Percentiles rank a stretch among this genome's conserved stretches.
Evolutionary conservation across 2,329 filamentous ascomycete genomes (phyloP).

Genomic region (Tympanopsis confertula): DNA sequence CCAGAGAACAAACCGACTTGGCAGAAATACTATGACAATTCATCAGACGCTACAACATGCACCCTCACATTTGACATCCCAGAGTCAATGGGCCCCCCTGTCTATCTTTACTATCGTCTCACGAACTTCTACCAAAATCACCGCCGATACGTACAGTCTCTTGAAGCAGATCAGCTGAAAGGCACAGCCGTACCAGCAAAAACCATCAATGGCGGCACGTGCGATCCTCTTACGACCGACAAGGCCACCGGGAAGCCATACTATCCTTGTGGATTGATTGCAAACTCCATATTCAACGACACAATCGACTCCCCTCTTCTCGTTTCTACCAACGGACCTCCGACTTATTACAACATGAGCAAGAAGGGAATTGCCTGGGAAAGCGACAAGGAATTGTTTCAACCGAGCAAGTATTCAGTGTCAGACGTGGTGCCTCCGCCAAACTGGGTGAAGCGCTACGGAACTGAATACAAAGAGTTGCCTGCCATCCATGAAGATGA

Average conservation of each 20-base stretch:
- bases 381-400: slow-evolving; percentile 73
- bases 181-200: slow-evolving; percentile 50
- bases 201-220: slow-evolving; percentile 58
- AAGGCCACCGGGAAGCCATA: slow-evolving; percentile 51
- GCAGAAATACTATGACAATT: slow-evolving; percentile 16
- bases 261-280: slow-evolving; percentile 91
- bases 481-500: slow-evolving; percentile 68
- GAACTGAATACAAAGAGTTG: slow-evolving; percentile 51
- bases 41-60: slow-evolving; percentile 43
- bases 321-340: slow-evolving; percentile 34
- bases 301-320: slow-evolving; percentile 60
- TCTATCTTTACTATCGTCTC: slow-evolving; percentile 88
- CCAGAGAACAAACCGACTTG: slow-evolving; percentile 44
- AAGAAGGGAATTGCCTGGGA: slow-evolving; percentile 72
- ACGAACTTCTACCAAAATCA: slow-evolving; percentile 99
- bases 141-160: slow-evolving; percentile 84
- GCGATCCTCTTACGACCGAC: slow-evolving; percentile 58
- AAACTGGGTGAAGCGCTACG: slow-evolving; percentile 69
- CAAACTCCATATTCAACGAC: slow-evolving; percentile 96
- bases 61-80: slow-evolving; percentile 69
- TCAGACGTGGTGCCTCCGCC: slow-evolving; percentile 67
- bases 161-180: slow-evolving; percentile 70
- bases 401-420: slow-evolving; percentile 51
- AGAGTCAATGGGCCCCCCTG: slow-evolving; percentile 66
- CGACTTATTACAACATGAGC: slow-evolving; percentile 58